Base-by-base conservation (phyloP, 331 rosid genomes). In the Dryas integrifolia region DNA sequence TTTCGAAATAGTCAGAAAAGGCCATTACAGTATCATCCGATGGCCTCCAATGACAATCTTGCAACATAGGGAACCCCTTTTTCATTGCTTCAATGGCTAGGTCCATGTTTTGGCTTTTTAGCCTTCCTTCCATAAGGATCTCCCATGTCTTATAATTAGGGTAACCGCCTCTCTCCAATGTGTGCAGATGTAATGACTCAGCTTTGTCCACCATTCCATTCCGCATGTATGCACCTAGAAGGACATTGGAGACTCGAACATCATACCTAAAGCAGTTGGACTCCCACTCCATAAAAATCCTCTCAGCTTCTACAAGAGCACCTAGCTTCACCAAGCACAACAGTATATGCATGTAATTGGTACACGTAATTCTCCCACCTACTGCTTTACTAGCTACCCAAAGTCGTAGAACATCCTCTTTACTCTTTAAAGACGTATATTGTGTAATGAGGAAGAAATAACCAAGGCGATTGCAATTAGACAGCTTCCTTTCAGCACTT, bases 71-170 rank as follows among this genome's bases (percentile, higher is more conserved):
- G 64, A 80, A 85, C 69, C 89, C 92, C 65, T 81, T 82, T 76
- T 76, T 79, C 88, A 89, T 73, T 5, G 88, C 84, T 81, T 82
- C 67, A 68, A 90, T 46, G 67, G 88, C 96, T 82, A 82, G 70
- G 3, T 78, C 92, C 84, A 82, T 84, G 73, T 81, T 76, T 72
- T 81, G 63, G 77, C 60, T 41, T 55, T 81, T 87, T 80, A 86
- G 60, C 85, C 83, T 82, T 74, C 97, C 96, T 79, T 93, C 97
- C 63, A 84, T 70, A 40, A 93, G 91, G 84, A 91, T 93, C 84
- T 93, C 98, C 92, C 96, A 85, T 7, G 98, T 91, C 83, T 89
- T 93, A 73, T 89, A 91, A 81, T 89, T 93, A 4, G 98, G 97
- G 75, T 65, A 61, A 5, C 92, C 95, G 10, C 98, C 95, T 76